Conservation (phyloP, 1,284 basidiomycete species). For the Amylostereum chailletii region DNA sequence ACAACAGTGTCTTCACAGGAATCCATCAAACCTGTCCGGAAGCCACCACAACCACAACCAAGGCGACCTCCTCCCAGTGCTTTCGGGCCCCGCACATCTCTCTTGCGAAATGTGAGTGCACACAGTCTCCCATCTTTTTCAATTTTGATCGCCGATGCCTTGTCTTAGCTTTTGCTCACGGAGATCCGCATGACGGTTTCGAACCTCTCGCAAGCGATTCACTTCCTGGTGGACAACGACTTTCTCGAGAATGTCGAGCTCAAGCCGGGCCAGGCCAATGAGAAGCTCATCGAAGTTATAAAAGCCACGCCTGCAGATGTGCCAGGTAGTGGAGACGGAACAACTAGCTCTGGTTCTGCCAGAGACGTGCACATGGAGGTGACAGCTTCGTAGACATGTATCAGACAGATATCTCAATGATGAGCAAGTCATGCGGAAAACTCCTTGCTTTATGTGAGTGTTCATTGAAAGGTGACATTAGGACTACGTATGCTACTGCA, state of each 20-base stretch:
- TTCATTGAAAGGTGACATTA: too few relatives aligned
- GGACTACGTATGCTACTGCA: too few relatives aligned
- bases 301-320: constrained; percentile 15
- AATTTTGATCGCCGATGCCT: not conserved
- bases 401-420: too few relatives aligned
- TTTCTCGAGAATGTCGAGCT: constrained; percentile 82
- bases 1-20: not conserved
- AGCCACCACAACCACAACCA: constrained; percentile 36
- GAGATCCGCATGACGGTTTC: constrained; percentile 89
- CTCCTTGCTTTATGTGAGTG: too few relatives aligned
- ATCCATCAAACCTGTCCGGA: constrained; percentile 15
- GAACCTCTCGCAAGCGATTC: constrained; percentile 89
- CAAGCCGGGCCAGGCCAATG: constrained; percentile 68
- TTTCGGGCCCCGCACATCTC: constrained; percentile 57
- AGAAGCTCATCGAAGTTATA: constrained; percentile 59
- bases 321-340: too few relatives aligned
- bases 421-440: too few relatives aligned
- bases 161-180: constrained; percentile 64
- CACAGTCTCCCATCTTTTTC: not conserved
- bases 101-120: constrained; percentile 65
- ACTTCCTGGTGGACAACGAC: constrained; percentile 88
- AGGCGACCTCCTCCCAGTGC: constrained; percentile 51
- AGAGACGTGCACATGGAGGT: too few relatives aligned
- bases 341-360: too few relatives aligned
- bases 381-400: too few relatives aligned